Evolutionary conservation across 129 eudicot species (phyloP), one percentile per base, ranked within the genome.

Genomic region (Centaurea solstitialis): DNA sequence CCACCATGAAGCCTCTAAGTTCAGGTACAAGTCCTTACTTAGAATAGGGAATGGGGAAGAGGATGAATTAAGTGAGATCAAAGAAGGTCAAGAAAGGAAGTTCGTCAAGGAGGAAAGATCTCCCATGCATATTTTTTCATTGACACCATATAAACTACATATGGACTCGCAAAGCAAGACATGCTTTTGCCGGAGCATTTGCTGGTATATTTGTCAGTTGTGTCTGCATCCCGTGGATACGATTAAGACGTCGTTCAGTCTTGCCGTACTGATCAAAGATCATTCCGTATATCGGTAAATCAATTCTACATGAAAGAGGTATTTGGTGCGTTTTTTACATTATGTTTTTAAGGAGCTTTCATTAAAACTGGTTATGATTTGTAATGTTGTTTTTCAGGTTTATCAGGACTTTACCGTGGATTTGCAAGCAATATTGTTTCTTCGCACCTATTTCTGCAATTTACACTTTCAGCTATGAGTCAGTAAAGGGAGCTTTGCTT

Each of bases 361-460:
- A 61, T 28, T 65, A 68, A 82, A 86, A 41, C 67, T 39, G 30
- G 26, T 39, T 68, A 39, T 76, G 73, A 37, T 40, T 78, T 33
- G 22, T 57, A 20, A 39, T 70, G 5, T 71, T 18, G 39, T 72
- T 78, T 78, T 65, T 50, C 91, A 92, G 99, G 97, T 64, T 39
- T 92, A 68, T 62, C 78, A 4, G 99, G 98, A 77, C 97, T 95
- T 39, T 93, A 95, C 75, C 97, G 99, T 83, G 99, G 99, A 75
- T 82, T 95, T 76, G 80, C 94, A 80, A 92, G 90, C 88, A 92
- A 95, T 73, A 89, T 95, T 78, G 92, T 92, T 35, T 84, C 93
- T 33, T 95, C 99, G 99, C 99, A 53, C 99, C 99, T 39, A 95
- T 95, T 76, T 95, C 99, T 72, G 99, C 99, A 18, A 64, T 95